Evolutionary conservation across 2,329 filamentous ascomycete species (phyloP), one percentile per base, ranked within the genome.

Genomic region (Scedosporium aurantiacum): DNA sequence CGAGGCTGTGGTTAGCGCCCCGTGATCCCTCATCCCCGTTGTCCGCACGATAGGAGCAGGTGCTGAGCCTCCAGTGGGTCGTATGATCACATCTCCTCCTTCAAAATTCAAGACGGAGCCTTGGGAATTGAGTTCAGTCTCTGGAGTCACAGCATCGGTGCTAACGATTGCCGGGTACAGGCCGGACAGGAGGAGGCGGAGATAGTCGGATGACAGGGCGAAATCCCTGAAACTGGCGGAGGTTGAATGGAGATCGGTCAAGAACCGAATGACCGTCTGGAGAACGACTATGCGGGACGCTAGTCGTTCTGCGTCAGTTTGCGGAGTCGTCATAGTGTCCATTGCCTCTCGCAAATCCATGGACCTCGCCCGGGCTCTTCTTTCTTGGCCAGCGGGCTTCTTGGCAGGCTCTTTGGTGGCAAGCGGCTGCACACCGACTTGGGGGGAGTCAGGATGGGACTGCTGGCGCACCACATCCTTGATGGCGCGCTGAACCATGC

Each of bases 81-180:
- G 85, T 63, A 95, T 89, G 25, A 92, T 88, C 1, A 96, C 88
- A 72, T 93, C 90, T 54, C 87, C 86, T 1, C 91, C 91, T 66
- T 94, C 90, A 66, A 96, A 96, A 0, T 85, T 93, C 62, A 96
- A 80, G 1, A 85, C 83, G 10, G 89, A 89, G 66, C 92, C 88
- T 67, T 88, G 83, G 16, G 91, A 92, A 67, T 91, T 86, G n/a
- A 97, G 76, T 71, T 99, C 94, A 0, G 86, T 89, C 67, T 94
- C 89, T 0, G 94, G 86, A 61, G 84, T 88, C 45, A 97, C 87
- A 23, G 86, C 82, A 72, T 97, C 91, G 12, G 90, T 87, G 66
- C 90, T 93, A 27, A 96, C 91, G 58, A 97, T 82, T 18, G 94
- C 84, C 1, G 94, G 92, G 70, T 94, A 99, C 2, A 97, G 77